Evolutionary conservation across 768 basidiomycete genomes (phyloP).

Genomic region (Coprinellus micaceus): DNA sequence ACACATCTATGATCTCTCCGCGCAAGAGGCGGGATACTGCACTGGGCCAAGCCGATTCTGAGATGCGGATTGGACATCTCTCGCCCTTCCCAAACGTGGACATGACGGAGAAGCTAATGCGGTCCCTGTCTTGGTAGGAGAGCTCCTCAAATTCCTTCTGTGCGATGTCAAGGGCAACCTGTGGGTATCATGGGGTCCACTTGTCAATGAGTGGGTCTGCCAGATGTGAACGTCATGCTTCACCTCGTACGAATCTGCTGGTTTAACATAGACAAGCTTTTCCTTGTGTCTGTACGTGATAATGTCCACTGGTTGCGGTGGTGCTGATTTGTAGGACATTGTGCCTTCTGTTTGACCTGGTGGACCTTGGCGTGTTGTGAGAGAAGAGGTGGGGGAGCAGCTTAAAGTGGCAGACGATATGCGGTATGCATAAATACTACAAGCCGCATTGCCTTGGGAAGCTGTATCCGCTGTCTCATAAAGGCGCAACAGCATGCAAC

Average conservation of each 20-base stretch:
- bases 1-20: constrained; percentile 48
- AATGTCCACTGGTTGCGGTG: constrained; percentile 36
- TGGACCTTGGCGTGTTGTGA: background rate
- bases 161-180: constrained; percentile 51
- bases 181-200: too few species aligned
- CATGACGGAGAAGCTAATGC: constrained; percentile 42
- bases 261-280: constrained; percentile 50
- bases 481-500: too few species aligned
- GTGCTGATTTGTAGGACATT: constrained; percentile 16
- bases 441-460: too few species aligned
- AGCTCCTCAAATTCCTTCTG: constrained; percentile 48
- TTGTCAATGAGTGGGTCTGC: too few species aligned
- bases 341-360: background rate
- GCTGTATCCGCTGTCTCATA: too few species aligned
- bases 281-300: constrained; percentile 45
- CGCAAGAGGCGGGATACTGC: constrained; percentile 37
- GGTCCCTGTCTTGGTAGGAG: constrained; percentile 30
- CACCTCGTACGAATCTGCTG: constrained; percentile 41
- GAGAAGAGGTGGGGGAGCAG: too few species aligned
- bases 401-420: too few species aligned
- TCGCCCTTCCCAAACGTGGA: constrained; percentile 28
- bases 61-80: constrained; percentile 43
- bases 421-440: too few species aligned
- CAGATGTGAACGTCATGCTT: constrained; percentile 11
- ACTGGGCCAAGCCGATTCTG: constrained; percentile 45